Evolutionary conservation across 2,329 filamentous ascomycete species (phyloP).

Genomic region (Exophiala lecanii-corni): DNA sequence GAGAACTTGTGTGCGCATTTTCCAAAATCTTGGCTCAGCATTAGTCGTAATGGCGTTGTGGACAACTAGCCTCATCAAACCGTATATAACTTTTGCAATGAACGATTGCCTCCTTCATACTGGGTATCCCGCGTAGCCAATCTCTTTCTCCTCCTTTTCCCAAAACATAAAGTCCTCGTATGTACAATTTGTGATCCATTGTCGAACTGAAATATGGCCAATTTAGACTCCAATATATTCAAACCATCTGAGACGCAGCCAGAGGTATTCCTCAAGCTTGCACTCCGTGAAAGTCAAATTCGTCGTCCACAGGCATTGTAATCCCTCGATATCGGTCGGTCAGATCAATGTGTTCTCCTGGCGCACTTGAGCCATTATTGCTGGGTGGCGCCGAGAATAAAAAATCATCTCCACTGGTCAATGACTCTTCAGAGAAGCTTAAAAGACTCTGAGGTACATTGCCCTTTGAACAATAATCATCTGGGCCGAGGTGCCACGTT

Average conservation of each 20-base stretch:
- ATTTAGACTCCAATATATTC: too few species aligned
- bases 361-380: constrained; percentile 21
- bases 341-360: constrained; percentile 18
- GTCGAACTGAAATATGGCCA: too few species aligned
- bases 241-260: too few species aligned
- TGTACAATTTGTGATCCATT: neutral
- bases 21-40: too few species aligned
- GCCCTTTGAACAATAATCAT: constrained; percentile 31
- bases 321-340: constrained; percentile 31
- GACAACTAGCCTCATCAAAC: too few species aligned
- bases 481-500: constrained; percentile 36
- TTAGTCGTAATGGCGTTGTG: too few species aligned
- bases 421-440: constrained; percentile 57
- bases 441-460: constrained; percentile 49
- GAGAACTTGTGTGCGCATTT: too few species aligned
- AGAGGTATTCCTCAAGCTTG: constrained; percentile 10
- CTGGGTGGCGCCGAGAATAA: constrained; percentile 25
- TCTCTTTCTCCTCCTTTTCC: too few species aligned
- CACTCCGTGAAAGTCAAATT: constrained; percentile 22
- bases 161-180: neutral
- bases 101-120: neutral
- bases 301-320: constrained; percentile 33
- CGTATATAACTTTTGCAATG: neutral
- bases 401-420: constrained; percentile 52
- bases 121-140: too few species aligned